Conservation (phyloP, 495 filamentous ascomycete species). For the Sabuloglossum arenarium region DNA sequence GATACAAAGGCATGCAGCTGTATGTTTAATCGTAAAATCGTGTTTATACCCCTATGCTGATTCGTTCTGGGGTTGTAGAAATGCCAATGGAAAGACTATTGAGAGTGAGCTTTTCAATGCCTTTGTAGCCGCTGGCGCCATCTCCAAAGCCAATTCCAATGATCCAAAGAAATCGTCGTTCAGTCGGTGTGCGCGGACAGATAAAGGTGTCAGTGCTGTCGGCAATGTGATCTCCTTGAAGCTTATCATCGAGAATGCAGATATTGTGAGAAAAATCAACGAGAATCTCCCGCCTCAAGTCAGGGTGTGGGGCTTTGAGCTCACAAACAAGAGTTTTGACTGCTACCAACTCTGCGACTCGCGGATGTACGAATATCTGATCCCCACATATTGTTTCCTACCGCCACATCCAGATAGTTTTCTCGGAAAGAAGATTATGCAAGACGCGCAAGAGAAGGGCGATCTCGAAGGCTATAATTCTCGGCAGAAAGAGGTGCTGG, state of each 20-base stretch:
- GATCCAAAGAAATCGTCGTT: constrained; percentile 93
- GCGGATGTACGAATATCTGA: constrained; percentile 86
- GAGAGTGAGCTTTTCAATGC: constrained; percentile 92
- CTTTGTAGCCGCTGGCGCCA: constrained; percentile 72
- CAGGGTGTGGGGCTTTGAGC: constrained; percentile 75
- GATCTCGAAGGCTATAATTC: constrained; percentile 42
- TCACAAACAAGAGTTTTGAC: constrained; percentile 69
- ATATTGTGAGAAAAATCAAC: constrained; percentile 83
- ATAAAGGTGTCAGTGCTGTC: constrained; percentile 94
- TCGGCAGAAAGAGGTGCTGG: constrained; percentile 54
- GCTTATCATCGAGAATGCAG: constrained; percentile 77
- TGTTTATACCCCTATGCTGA: neutral
- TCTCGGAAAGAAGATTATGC: constrained; percentile 55
- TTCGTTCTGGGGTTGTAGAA: constrained; percentile 25
- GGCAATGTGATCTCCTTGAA: constrained; percentile 93
- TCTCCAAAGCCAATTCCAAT: constrained; percentile 87
- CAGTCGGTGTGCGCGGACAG: constrained; percentile 81
- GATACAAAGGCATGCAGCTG: constrained; percentile 94
- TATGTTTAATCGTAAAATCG: constrained; percentile 12
- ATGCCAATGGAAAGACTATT: constrained; percentile 56
- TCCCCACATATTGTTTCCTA: constrained; percentile 75
- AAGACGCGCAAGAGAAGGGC: constrained; percentile 47
- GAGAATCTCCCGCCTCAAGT: constrained; percentile 66
- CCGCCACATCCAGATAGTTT: constrained; percentile 79
- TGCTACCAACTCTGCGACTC: constrained; percentile 86